Percentiles rank a stretch among this genome's conserved stretches.
Evolutionary conservation across 2,329 filamentous ascomycete species (phyloP).

Genomic region (Ascochyta pisi): DNA sequence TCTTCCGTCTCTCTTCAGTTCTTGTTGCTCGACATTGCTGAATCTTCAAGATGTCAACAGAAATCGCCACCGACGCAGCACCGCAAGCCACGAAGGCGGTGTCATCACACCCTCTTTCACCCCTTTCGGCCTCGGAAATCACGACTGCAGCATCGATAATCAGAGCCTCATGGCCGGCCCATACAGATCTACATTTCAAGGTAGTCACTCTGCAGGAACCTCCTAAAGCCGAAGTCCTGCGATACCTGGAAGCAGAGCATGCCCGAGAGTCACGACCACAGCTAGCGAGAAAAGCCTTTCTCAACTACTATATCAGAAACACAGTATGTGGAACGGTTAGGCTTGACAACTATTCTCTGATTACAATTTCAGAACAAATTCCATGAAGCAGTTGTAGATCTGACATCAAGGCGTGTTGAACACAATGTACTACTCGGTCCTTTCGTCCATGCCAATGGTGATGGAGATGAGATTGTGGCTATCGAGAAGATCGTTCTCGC

Average conservation of each 20-base stretch:
- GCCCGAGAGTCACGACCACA: constrained; percentile 58
- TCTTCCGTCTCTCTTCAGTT: not conserved
- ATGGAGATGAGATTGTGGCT: constrained; percentile 65
- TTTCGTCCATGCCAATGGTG: constrained; percentile 64
- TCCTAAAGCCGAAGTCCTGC: constrained; percentile 63
- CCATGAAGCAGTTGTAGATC: constrained; percentile 66
- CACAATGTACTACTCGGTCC: constrained; percentile 65
- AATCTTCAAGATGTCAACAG: constrained; percentile 36
- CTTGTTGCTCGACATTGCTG: not conserved
- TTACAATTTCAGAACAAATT: constrained; percentile 60
- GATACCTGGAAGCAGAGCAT: constrained; percentile 70
- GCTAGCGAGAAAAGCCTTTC: constrained; percentile 61
- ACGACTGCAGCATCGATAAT: constrained; percentile 58
- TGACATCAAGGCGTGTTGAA: constrained; percentile 60
- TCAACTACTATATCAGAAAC: constrained; percentile 66
- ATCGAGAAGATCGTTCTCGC: constrained; percentile 64
- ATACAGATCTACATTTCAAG: constrained; percentile 68
- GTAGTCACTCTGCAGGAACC: constrained; percentile 72
- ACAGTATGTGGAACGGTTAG: constrained; percentile 56
- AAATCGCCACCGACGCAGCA: constrained; percentile 34
- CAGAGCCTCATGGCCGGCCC: constrained; percentile 61
- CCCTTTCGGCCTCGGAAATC: constrained; percentile 66
- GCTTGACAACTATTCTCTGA: constrained; percentile 1
- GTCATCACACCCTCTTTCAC: constrained; percentile 64
- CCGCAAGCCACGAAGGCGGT: constrained; percentile 31